These are phyloP conservation scores for Pulveroboletus ravenelii DNA, from an alignment of 768 basidiomycete genomes.

Conservation along the genomic window DNA sequence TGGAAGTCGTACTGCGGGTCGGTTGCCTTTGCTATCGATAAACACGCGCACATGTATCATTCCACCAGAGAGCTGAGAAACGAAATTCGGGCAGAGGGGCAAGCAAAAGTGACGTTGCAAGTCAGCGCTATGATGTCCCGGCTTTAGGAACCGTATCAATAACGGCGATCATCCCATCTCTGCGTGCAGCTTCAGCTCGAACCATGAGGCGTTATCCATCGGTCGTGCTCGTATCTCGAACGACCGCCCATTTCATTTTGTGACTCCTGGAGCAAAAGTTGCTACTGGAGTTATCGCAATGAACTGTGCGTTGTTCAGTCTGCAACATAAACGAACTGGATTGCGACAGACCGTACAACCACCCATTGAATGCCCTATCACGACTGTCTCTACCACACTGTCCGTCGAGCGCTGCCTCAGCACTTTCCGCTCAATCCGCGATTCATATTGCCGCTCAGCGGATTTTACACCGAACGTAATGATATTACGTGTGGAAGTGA, in stretches of 20 bases:
- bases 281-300: constrained; percentile 1
- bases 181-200: constrained; percentile 1
- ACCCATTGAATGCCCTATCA: constrained; percentile 6
- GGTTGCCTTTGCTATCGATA: background rate
- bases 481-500: constrained; percentile 7
- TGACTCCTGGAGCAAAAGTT: constrained; percentile 1
- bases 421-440: constrained; percentile 12
- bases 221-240: background rate
- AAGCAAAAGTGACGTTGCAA: background rate
- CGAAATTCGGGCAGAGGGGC: background rate
- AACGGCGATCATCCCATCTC: constrained; percentile 7
- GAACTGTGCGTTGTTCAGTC: background rate
- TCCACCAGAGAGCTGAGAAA: background rate
- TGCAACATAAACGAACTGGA: background rate
- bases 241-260: background rate
- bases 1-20: background rate
- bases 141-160: background rate
- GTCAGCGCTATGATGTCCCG: constrained; percentile 2
- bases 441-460: constrained; percentile 13
- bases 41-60: constrained; percentile 1
- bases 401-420: constrained; percentile 11
- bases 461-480: constrained; percentile 12
- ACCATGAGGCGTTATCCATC: background rate
- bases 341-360: background rate
- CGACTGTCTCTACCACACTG: background rate